A percentile compares a stretch with the other conserved stretches of the same genome.
Evolutionary conservation across 75 land plant species (phyloP).

Genomic region (Pseudotsuga menziesii): DNA sequence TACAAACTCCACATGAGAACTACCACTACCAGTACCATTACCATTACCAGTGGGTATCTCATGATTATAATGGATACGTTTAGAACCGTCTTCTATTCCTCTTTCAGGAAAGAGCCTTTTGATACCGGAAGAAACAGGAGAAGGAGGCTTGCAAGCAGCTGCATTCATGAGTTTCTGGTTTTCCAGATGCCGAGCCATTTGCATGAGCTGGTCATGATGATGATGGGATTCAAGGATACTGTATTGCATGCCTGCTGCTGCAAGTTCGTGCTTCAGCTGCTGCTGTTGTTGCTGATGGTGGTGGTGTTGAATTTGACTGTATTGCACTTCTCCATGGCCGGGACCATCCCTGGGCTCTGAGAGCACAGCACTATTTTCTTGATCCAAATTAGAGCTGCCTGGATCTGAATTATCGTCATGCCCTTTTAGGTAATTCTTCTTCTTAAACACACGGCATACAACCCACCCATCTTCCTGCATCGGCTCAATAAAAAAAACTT

Average conservation of each 20-base stretch:
- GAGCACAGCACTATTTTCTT: neutral
- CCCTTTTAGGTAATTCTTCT: constrained; percentile 44
- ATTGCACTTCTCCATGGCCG: neutral
- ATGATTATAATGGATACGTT: neutral
- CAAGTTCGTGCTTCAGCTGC: neutral
- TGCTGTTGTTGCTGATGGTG: neutral
- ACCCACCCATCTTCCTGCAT: constrained; percentile 65
- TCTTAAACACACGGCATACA: constrained; percentile 64
- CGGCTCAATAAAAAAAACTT: too few species aligned
- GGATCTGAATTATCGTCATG: constrained; percentile 10
- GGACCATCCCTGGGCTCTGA: neutral
- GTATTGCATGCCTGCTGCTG: neutral
- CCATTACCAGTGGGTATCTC: neutral
- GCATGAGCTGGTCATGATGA: neutral
- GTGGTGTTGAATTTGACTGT: constrained; percentile 1
- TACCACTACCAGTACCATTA: neutral
- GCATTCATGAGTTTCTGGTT: neutral
- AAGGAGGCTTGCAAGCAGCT: neutral
- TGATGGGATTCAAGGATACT: too few species aligned
- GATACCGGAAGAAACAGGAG: neutral
- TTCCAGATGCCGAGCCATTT: neutral
- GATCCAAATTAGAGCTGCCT: neutral
- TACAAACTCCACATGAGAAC: too few species aligned
- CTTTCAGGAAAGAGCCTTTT: neutral
- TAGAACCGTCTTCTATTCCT: neutral